Base-by-base conservation (phyloP, 495 filamentous ascomycete species). In the Aspergillus diversus region DNA sequence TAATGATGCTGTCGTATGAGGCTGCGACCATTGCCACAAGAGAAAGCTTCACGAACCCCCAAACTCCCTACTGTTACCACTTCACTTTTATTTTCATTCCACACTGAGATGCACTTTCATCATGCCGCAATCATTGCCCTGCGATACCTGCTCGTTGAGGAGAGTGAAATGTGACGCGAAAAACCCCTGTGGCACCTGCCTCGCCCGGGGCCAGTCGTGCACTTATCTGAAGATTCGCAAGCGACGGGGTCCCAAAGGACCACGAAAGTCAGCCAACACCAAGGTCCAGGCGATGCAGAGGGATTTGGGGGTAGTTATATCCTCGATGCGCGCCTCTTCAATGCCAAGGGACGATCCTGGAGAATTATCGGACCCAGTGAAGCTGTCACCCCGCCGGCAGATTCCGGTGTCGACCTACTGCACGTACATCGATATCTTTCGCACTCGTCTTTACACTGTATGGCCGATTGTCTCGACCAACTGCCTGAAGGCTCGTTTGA, bases 401-500 rank as follows among this genome's bases (percentile, higher is more conserved):
- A 57, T 62, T 9, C 46, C 60, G 5, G 43, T 62, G 39, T 51
- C 60, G 11, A 62, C 60, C 21, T 62, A 62, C 53, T 62, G 48
- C 53, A 57, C 33, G n/a, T 62, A 62, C 47, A 57, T 62, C 46
- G 60, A 62, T 35, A 62, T 62, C 17, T 62, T 56, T 32, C 60
- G 53, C 17, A 56, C 52, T 42, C 60, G 42, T 21, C 60, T 62
- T 12, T 62, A 62, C 33, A 62, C 46, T 1, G 60, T 62, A n/a
- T 62, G 60, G 60, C 60, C 60, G 9, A 62, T 62, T 21, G 60
- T 62, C 16, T 62, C 60, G 1, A 62, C 53, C 53, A 56, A 62
- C 46, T n/a, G 2, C 2, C 37, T 62, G 11, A 62, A 62, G 31
- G 53, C 52, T 5, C n/a, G 47, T 13, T 47, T 62, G 16, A 35